Conservation (phyloP, 2,329 filamentous ascomycete species). For the Trichoderma oligosporum region DNA sequence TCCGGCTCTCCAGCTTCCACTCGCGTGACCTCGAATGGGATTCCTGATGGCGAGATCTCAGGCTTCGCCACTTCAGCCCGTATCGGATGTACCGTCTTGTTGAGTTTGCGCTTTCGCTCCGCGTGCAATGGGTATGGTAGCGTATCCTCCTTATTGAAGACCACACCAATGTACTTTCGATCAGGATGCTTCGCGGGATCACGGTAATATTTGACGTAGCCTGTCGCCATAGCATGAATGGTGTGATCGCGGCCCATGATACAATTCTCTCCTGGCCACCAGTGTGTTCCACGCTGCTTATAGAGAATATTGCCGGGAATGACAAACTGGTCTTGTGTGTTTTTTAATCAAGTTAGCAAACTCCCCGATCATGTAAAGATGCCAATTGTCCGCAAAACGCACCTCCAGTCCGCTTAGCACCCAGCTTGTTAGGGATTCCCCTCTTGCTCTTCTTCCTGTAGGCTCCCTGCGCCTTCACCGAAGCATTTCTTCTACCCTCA, state of each 20-base stretch:
- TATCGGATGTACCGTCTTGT: conserved; percentile 59
- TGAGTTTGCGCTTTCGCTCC: conserved; percentile 69
- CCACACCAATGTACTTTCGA: conserved; percentile 91
- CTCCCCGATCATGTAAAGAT: not conserved
- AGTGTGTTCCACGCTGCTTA: conserved; percentile 89
- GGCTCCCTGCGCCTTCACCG: conserved; percentile 62
- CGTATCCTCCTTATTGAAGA: conserved; percentile 74
- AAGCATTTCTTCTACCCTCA: conserved; percentile 51
- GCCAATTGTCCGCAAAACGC: conserved; percentile 32
- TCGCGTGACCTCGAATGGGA: conserved; percentile 46
- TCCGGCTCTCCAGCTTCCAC: conserved; percentile 41
- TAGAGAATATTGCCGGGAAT: conserved; percentile 97
- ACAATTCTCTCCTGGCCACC: conserved; percentile 94
- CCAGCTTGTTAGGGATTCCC: conserved; percentile 74
- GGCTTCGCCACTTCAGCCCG: conserved; percentile 36
- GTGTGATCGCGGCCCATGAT: conserved; percentile 95
- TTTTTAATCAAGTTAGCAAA: not conserved
- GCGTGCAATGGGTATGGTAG: conserved; percentile 75
- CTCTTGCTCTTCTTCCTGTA: conserved; percentile 62
- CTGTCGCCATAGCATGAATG: conserved; percentile 78
- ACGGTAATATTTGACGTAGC: conserved; percentile 96
- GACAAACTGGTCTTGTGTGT: conserved; percentile 79
- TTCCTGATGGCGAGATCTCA: conserved; percentile 47
- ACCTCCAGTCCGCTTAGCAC: conserved; percentile 90
- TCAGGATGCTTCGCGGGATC: conserved; percentile 79